Evolutionary conservation across 352 stramenopile species (phyloP).

Genomic region (Globisporangium cylindrosporum): DNA sequence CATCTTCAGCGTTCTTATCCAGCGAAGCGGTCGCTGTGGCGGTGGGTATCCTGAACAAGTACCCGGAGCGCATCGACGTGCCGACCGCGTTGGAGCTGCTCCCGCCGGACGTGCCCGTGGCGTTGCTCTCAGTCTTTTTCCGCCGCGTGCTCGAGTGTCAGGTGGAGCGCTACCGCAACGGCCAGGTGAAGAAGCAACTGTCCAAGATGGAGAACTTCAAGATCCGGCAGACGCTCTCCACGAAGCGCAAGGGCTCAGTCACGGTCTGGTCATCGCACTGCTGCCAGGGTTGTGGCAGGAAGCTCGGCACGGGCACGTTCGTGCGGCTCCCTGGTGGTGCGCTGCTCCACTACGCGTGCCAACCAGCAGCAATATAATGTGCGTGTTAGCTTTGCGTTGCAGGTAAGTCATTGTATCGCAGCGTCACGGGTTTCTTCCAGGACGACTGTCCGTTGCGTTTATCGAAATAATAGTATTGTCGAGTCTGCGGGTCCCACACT

Average conservation of each 20-base stretch:
- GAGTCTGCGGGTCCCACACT: conserved; percentile 60
- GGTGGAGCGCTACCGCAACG: conserved; percentile 71
- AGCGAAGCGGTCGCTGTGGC: conserved; percentile 64
- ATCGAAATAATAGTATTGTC: conserved; percentile 85
- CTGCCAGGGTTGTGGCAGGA: conserved; percentile 68
- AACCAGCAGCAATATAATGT: conserved; percentile 24
- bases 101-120: conserved; percentile 48
- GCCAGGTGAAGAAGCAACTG: conserved; percentile 83
- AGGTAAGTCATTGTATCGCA: conserved; percentile 42
- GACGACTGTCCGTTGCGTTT: conserved; percentile 66
- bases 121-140: conserved; percentile 60
- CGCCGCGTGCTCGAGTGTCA: conserved; percentile 71
- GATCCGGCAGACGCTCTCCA: conserved; percentile 59
- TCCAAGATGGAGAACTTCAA: conserved; percentile 90
- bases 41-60: conserved; percentile 79
- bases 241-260: conserved; percentile 65
- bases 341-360: conserved; percentile 77
- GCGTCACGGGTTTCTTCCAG: conserved; percentile 65
- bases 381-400: neutral
- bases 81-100: conserved; percentile 72
- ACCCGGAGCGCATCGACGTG: conserved; percentile 80
- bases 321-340: conserved; percentile 56
- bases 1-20: conserved; percentile 18
- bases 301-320: conserved; percentile 68
- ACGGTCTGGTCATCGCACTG: conserved; percentile 74